Percentiles rank a stretch among this genome's conserved stretches.
Evolutionary conservation across 495 filamentous ascomycete genomes (phyloP).

Genomic region (Xanthoparmelia taractica): DNA sequence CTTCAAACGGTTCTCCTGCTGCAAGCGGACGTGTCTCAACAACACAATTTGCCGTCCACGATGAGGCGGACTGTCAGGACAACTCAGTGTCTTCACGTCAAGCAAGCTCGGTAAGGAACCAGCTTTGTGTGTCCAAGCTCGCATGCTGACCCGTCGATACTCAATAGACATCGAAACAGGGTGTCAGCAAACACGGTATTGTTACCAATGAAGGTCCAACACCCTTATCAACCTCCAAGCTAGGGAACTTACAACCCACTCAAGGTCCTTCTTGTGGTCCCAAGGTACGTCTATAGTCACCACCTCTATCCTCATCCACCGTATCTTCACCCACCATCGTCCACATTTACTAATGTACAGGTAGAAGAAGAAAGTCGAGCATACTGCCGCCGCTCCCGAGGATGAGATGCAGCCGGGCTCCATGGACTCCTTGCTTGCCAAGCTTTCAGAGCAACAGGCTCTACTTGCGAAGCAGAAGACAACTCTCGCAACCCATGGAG

Average conservation of each 20-base stretch:
- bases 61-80: conserved; percentile 22
- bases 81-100: conserved; percentile 14
- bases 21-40: conserved; percentile 34
- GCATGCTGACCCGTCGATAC: neutral
- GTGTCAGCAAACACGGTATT: conserved; percentile 27
- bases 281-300: conserved; percentile 27
- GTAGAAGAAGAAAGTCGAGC: conserved; percentile 48
- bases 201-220: conserved; percentile 31
- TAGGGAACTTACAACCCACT: conserved; percentile 33
- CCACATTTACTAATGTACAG: conserved; percentile 4
- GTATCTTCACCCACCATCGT: no score
- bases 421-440: conserved; percentile 56
- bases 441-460: conserved; percentile 59
- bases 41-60: conserved; percentile 27
- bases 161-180: conserved; percentile 12
- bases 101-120: conserved; percentile 17
- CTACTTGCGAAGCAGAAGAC: conserved; percentile 49
- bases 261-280: conserved; percentile 11
- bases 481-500: conserved; percentile 38
- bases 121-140: neutral
- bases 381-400: conserved; percentile 28
- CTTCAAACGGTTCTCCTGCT: conserved; percentile 43
- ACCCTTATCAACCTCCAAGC: conserved; percentile 35
- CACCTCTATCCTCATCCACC: neutral
- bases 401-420: conserved; percentile 31